A percentile compares a stretch with the other conserved stretches of the same genome.
These are phyloP conservation scores for Ustilago vetiveriae DNA, from an alignment of 1,284 basidiomycete genomes.

Conservation along the genomic window DNA sequence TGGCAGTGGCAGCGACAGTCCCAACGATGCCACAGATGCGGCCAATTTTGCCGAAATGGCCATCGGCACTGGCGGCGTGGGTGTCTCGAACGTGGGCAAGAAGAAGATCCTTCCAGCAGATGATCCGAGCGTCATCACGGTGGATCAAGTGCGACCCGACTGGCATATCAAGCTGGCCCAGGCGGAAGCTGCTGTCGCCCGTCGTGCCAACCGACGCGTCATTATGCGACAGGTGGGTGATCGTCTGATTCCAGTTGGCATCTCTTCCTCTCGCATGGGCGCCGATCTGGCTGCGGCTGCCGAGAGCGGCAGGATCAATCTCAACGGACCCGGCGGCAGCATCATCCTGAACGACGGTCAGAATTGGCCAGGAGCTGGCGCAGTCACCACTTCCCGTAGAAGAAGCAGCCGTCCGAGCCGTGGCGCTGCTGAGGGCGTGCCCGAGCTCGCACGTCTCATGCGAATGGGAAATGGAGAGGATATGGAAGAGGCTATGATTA, in stretches of 20 bases:
- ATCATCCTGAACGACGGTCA: conserved; percentile 62
- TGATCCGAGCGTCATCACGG: conserved; percentile 57
- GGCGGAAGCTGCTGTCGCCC: conserved; percentile 56
- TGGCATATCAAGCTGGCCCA: conserved; percentile 59
- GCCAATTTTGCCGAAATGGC: conserved; percentile 53
- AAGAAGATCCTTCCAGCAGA: conserved; percentile 49
- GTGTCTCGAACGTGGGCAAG: conserved; percentile 21
- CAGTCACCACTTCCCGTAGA: conserved; percentile 29
- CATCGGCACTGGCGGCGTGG: conserved; percentile 48
- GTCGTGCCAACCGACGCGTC: conserved; percentile 84
- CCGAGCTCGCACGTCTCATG: conserved; percentile 83
- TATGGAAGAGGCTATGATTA: conserved; percentile 95
- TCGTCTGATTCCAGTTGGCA: conserved; percentile 92
- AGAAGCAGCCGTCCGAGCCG: conserved; percentile 43
- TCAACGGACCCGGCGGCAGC: conserved; percentile 63
- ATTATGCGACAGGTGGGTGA: conserved; percentile 99
- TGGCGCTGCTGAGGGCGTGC: conserved; percentile 24
- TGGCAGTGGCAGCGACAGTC: conserved; percentile 21
- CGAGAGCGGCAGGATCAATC: conserved; percentile 46
- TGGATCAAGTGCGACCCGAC: conserved; percentile 63
- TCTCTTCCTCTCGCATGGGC: conserved; percentile 74
- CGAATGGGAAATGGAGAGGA: conserved; percentile 83
- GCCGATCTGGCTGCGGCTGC: conserved; percentile 56
- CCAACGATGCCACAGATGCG: conserved; percentile 40
- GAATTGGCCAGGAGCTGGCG: conserved; percentile 34